Evolutionary conservation across 2,329 filamentous ascomycete species (phyloP).

Genomic region (Rasamsonia emersonii): DNA sequence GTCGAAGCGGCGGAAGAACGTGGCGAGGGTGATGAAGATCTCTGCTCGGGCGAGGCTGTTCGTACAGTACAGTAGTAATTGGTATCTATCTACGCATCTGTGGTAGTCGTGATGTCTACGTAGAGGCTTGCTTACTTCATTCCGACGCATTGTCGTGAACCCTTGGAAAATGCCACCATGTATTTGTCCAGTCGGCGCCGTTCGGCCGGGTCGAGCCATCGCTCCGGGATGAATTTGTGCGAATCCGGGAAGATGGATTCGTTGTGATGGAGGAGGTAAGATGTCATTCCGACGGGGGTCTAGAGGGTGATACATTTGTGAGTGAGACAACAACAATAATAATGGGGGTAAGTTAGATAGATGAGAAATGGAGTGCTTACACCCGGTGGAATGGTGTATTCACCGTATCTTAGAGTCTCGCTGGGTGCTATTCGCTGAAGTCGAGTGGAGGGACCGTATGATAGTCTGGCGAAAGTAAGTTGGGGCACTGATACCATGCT

Average conservation of each 20-base stretch:
- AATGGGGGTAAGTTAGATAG: not conserved
- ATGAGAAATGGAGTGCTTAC: too few relatives aligned
- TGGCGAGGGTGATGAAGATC: constrained; percentile 20
- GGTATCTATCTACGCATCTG: too few relatives aligned
- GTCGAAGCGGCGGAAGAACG: constrained; percentile 19
- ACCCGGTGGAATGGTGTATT: constrained; percentile 13
- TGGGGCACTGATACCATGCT: too few relatives aligned
- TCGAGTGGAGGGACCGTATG: too few relatives aligned
- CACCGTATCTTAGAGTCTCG: constrained; percentile 7
- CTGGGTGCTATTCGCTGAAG: too few relatives aligned
- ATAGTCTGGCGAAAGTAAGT: too few relatives aligned
- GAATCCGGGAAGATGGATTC: constrained; percentile 15
- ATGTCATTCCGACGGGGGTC: constrained; percentile 15
- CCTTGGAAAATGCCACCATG: constrained; percentile 15
- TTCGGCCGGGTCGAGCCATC: constrained; percentile 13
- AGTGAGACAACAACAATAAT: not conserved
- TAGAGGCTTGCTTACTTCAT: constrained; percentile 13
- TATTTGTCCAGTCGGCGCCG: constrained; percentile 13
- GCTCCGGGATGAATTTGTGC: constrained; percentile 13
- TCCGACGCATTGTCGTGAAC: constrained; percentile 12
- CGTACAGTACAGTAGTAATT: too few relatives aligned
- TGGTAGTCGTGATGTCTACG: too few relatives aligned
- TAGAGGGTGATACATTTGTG: too few relatives aligned
- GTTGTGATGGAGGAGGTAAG: constrained; percentile 15
- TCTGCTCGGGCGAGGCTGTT: constrained; percentile 25